These are phyloP conservation scores for Zostera marina DNA, from an alignment of 116 monocot species.

Conservation along the genomic window DNA sequence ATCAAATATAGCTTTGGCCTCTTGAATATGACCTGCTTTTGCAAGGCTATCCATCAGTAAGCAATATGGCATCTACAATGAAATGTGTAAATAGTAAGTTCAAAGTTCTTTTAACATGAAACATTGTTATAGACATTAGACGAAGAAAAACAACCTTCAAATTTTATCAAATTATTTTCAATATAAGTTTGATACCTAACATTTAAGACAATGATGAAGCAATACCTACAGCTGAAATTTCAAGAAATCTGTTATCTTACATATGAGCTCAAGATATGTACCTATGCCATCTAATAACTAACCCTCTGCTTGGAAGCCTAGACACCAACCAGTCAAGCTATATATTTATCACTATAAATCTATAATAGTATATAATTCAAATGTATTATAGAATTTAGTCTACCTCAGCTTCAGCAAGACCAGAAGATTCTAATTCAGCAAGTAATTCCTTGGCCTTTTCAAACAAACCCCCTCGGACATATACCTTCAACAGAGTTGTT, in stretches of 20 bases:
- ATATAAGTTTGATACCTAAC: too few relatives aligned
- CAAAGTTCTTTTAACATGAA: not conserved
- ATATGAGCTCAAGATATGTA: too few relatives aligned
- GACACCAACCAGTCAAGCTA: too few relatives aligned
- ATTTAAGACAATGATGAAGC: too few relatives aligned
- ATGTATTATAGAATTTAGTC: not conserved
- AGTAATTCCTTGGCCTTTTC: constrained; percentile 72
- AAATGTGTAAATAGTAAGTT: constrained; percentile 6
- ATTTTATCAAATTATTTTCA: too few relatives aligned
- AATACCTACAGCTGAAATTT: too few relatives aligned
- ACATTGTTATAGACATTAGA: too few relatives aligned
- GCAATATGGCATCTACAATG: constrained; percentile 66
- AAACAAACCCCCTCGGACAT: constrained; percentile 66
- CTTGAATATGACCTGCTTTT: constrained; percentile 2
- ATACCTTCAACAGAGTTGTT: constrained; percentile 91
- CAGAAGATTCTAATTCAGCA: constrained; percentile 44
- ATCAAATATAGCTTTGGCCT: constrained; percentile 7
- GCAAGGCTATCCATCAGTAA: constrained; percentile 8
- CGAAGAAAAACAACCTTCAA: too few relatives aligned
- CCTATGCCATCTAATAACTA: too few relatives aligned
- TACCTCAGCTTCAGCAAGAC: constrained; percentile 88
- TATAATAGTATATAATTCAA: not conserved
- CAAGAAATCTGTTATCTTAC: too few relatives aligned
- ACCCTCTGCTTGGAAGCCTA: too few relatives aligned
- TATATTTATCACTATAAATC: too few relatives aligned